A percentile compares a stretch with the other conserved stretches of the same genome.
Evolutionary conservation across 2,329 filamentous ascomycete species (phyloP).

Genomic region (Ophiobolus disseminans): DNA sequence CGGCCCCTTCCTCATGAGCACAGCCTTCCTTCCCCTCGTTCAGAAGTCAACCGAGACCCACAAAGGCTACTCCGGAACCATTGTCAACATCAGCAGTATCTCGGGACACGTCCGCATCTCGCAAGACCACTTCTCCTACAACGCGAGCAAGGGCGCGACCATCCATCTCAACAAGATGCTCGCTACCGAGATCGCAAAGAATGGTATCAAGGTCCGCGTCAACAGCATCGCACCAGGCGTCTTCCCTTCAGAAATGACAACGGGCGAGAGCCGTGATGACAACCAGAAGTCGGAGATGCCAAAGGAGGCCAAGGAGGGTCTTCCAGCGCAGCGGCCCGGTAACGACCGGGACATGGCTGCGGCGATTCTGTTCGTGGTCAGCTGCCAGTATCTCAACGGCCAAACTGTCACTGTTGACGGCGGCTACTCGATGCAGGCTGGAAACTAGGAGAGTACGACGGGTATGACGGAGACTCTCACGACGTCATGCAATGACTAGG

Average conservation of each 20-base stretch:
- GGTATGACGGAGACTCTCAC: too few species aligned
- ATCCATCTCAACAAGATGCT: constrained; percentile 65
- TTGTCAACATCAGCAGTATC: constrained; percentile 58
- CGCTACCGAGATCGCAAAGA: constrained; percentile 60
- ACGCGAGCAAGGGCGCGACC: constrained; percentile 58
- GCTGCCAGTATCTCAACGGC: constrained; percentile 59
- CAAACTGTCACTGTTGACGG: constrained; percentile 61
- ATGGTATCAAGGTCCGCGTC: constrained; percentile 61
- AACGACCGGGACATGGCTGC: constrained; percentile 66
- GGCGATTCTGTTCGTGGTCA: constrained; percentile 62
- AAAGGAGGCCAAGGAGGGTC: constrained; percentile 60
- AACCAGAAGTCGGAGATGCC: constrained; percentile 63
- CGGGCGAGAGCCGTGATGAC: constrained; percentile 55
- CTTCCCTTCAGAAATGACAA: constrained; percentile 66
- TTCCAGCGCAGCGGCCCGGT: constrained; percentile 61
- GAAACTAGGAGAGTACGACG: too few species aligned
- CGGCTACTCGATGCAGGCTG: constrained; percentile 54
- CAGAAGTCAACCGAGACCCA: constrained; percentile 52
- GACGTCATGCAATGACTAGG: too few species aligned
- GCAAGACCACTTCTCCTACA: constrained; percentile 58
- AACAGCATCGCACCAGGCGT: constrained; percentile 65
- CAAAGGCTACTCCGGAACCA: constrained; percentile 52
- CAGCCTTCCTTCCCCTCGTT: constrained; percentile 56
- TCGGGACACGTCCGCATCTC: constrained; percentile 55
- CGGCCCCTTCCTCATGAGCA: constrained; percentile 56